phyloP scores from a whole-genome alignment of 164 flowering plant genomes.

The Liquidambar formosana region DNA sequence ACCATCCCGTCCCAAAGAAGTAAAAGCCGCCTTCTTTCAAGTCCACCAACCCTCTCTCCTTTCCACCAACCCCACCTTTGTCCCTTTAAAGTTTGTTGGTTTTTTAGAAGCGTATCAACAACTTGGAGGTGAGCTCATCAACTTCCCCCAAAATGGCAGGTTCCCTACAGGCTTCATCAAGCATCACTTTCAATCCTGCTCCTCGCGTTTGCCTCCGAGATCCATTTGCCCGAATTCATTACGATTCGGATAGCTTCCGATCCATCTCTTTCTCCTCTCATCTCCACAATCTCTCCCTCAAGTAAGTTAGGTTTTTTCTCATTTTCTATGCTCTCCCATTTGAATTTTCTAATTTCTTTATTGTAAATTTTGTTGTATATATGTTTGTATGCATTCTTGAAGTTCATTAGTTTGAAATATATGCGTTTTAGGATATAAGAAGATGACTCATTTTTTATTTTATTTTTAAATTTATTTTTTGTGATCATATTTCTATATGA shows the following conservation, averaged over 20 bases:
- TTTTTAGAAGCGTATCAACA: not conserved
- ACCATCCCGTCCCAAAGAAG: too few species aligned
- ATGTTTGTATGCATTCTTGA: not conserved
- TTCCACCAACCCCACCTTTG: not conserved
- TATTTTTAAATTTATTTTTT: too few species aligned
- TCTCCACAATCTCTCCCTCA: constrained; percentile 27
- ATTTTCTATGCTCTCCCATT: too few species aligned
- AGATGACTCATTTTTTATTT: too few species aligned
- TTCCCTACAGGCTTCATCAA: not conserved
- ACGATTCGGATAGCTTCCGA: constrained; percentile 15
- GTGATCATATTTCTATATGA: too few species aligned
- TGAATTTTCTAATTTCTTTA: not conserved
- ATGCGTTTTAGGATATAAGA: too few species aligned
- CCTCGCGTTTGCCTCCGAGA: constrained; percentile 2
- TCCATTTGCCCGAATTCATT: not conserved
- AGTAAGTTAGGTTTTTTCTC: constrained; percentile 25
- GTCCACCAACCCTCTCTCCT: constrained; percentile 1
- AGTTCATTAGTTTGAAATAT: too few species aligned
- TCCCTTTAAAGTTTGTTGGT: not conserved
- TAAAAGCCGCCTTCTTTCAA: not conserved
- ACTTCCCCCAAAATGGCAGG: not conserved
- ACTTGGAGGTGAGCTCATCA: not conserved
- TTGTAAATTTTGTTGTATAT: not conserved
- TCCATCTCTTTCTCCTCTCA: constrained; percentile 45
- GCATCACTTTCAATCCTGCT: not conserved